A percentile compares a stretch with the other conserved stretches of the same genome.
Evolutionary conservation across 495 filamentous ascomycete species (phyloP).

Genomic region (Aspergillus ostianus): DNA sequence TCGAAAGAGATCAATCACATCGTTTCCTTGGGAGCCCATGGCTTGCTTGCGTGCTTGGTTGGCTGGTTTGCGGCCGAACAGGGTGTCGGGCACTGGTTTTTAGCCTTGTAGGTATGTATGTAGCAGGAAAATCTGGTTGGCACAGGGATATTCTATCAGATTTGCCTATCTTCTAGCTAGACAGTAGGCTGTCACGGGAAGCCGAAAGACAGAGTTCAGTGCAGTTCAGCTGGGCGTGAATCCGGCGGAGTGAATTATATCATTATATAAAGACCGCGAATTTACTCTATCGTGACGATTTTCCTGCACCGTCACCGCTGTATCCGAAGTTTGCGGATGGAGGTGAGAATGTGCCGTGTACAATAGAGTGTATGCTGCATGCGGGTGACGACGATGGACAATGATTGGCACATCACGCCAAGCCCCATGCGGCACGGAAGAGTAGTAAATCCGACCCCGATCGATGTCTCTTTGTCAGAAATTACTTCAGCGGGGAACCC

Average conservation of each 20-base stretch:
- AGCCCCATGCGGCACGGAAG: not conserved
- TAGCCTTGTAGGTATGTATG: not conserved
- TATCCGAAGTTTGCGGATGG: not conserved
- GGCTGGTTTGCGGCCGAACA: not conserved
- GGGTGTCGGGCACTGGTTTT: no score
- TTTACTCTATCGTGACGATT: not conserved
- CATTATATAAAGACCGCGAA: not conserved
- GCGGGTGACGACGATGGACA: not conserved
- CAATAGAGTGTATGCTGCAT: not conserved
- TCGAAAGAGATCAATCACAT: constrained; percentile 61
- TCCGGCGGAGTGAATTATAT: not conserved
- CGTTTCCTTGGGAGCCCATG: constrained; percentile 15
- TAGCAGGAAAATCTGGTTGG: not conserved
- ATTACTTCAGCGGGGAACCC: not conserved
- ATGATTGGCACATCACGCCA: not conserved
- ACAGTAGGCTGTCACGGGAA: not conserved
- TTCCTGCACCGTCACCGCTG: not conserved
- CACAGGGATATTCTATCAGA: not conserved
- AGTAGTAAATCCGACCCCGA: not conserved
- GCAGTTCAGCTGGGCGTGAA: not conserved
- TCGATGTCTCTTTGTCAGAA: not conserved
- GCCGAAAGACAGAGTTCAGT: not conserved
- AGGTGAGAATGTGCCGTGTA: not conserved
- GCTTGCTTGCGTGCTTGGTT: not conserved
- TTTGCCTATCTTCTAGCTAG: not conserved